Evolutionary conservation across 1,284 basidiomycete genomes (phyloP).

Genomic region (Fomitopsis pinicola): DNA sequence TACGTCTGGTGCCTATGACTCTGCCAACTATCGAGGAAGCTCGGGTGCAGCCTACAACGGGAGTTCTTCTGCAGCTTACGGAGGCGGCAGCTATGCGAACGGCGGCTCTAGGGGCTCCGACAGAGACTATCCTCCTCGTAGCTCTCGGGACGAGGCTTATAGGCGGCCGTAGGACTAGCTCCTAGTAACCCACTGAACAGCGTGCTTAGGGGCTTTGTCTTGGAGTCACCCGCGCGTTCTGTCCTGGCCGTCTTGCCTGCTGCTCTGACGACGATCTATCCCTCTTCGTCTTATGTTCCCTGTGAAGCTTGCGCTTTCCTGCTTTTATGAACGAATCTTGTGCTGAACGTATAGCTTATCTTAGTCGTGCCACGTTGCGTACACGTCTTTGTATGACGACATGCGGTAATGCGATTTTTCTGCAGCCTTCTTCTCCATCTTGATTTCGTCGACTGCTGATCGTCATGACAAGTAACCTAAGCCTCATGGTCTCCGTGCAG

Average conservation of each 20-base stretch:
- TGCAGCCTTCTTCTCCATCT: background rate
- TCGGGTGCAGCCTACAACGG: conserved; percentile 49
- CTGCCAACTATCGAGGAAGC: conserved; percentile 34
- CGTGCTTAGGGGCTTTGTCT: background rate
- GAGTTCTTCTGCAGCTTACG: conserved; percentile 29
- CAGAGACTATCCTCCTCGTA: conserved; percentile 62
- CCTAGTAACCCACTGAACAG: background rate
- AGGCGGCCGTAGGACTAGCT: conserved; percentile 28
- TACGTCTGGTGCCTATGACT: conserved; percentile 32
- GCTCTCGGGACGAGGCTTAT: conserved; percentile 44
- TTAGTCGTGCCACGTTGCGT: background rate
- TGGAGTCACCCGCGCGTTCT: background rate
- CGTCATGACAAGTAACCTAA: background rate
- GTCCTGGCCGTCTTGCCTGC: background rate
- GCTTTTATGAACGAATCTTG: background rate
- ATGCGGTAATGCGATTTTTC: background rate
- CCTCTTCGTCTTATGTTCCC: background rate
- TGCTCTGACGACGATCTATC: background rate
- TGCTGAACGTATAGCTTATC: background rate
- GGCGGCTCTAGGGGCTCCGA: conserved; percentile 34
- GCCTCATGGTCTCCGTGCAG: background rate
- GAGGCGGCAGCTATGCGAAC: conserved; percentile 45
- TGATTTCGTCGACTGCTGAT: background rate
- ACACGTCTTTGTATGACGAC: background rate
- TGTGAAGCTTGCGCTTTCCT: background rate